These are phyloP conservation scores for Cymbidium sinense DNA, from an alignment of 106 monocot genomes.

Conservation along the genomic window DNA sequence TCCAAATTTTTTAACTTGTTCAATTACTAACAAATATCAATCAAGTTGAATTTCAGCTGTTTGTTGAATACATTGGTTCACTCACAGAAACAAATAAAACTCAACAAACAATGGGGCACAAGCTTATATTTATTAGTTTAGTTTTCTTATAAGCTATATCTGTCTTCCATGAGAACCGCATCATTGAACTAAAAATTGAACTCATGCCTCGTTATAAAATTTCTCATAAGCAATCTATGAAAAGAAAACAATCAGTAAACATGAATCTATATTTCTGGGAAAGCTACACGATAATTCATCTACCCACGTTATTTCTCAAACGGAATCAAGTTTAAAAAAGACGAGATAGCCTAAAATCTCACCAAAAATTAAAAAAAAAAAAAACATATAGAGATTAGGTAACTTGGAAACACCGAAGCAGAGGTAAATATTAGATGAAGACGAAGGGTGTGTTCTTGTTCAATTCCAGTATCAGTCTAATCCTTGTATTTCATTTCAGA, in stretches of 20 bases:
- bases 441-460: background rate
- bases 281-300: background rate
- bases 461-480: conserved; percentile 6
- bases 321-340: background rate
- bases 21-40: no score
- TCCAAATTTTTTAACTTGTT: no score
- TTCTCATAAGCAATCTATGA: background rate
- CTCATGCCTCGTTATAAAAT: background rate
- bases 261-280: background rate
- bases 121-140: no score
- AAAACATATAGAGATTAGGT: background rate
- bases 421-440: background rate
- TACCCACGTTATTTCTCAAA: background rate
- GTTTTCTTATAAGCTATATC: no score
- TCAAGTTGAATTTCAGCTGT: no score
- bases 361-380: background rate
- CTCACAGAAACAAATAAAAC: no score
- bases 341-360: background rate
- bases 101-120: no score
- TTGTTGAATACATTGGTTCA: no score
- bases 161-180: no score
- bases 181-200: no score
- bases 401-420: background rate
- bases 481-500: conserved; percentile 59
- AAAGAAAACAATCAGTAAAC: background rate